Evolutionary conservation across 2,329 filamentous ascomycete genomes (phyloP).

Genomic region (Clarireedia hainanense): DNA sequence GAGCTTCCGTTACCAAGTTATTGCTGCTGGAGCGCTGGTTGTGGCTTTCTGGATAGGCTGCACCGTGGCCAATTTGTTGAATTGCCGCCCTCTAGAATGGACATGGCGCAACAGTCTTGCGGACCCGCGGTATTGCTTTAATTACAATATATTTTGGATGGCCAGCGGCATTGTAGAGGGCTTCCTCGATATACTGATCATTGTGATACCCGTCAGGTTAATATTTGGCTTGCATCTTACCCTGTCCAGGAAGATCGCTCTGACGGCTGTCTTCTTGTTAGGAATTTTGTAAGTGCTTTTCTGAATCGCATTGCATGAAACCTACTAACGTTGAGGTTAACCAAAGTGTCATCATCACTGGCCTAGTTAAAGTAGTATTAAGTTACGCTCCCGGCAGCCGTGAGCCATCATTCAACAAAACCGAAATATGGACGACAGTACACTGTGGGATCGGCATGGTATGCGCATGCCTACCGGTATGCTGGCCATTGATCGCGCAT

Average conservation of each 20-base stretch:
- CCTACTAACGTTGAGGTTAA: background rate
- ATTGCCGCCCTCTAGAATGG: slow-evolving; percentile 1
- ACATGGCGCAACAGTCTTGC: slow-evolving; percentile 1
- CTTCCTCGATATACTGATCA: background rate
- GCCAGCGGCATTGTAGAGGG: background rate
- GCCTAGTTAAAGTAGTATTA: background rate
- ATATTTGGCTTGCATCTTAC: background rate
- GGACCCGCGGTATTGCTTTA: slow-evolving; percentile 2
- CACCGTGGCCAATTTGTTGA: background rate
- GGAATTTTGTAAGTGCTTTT: background rate
- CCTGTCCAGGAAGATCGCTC: background rate
- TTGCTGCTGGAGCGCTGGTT: background rate
- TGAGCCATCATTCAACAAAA: background rate
- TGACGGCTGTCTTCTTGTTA: background rate
- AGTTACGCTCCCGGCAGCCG: slow-evolving; percentile 1
- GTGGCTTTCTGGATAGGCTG: background rate
- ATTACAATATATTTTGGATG: slow-evolving; percentile 4
- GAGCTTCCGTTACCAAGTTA: background rate
- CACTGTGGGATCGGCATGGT: slow-evolving; percentile 2
- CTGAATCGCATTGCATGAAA: background rate
- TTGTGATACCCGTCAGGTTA: background rate
- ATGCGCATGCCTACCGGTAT: background rate
- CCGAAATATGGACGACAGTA: background rate
- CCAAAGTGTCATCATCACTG: background rate
- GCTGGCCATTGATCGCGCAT: background rate